Base-by-base conservation (phyloP, 228 moss, liverwort and hornwort genomes). In the Sphagnum magellanicum region DNA sequence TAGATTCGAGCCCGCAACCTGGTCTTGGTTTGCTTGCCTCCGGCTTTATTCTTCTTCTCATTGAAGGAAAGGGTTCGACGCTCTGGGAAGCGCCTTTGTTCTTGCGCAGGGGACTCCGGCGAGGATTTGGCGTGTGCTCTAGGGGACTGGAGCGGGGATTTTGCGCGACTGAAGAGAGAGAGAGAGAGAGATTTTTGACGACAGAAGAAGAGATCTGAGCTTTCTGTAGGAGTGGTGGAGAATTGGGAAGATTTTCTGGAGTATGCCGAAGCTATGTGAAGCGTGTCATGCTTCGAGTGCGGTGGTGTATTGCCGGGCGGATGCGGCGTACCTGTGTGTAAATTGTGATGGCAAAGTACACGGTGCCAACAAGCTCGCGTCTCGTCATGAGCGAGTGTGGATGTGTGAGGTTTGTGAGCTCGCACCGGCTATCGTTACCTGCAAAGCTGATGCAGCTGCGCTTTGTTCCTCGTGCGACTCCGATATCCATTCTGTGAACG, bases 331-430 rank as follows among this genome's bases (percentile, higher is more conserved):
- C 47, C 47, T 85, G 48, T 85, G 85, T 60, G 74, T 67, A 5
- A 76, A 74, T 57, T 85, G 85, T 12, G 85, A 85, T 67, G 71
- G 65, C 14, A 81, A 85, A 50, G 85, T 85, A 6, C 85, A 85
- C 50, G 69, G 81, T 9, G 85, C 85, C 0, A 85, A 85, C 67
- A 85, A 85, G 67, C 76, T 85, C 14, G 85, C 85, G 8, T 78
- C 78, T 32, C 79, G 85, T 8, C 85, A 85, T 68, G 85, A 85
- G 72, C 78, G 85, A 5, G 85, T 85, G 11, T 79, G 78, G 75
- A 73, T 85, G 63, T 85, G 85, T 53, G 81, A 85, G 59, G 85
- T 85, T 7, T 85, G 85, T 78, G 85, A 85, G 72, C 78, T 85
- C 1, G 70, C 79, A 9, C 85, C 85, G 5, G 85, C 85, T 7